Evolutionary conservation across 306 rosid genomes (phyloP), one percentile per base, ranked within the genome.

Genomic region (Medicago ruthenica): DNA sequence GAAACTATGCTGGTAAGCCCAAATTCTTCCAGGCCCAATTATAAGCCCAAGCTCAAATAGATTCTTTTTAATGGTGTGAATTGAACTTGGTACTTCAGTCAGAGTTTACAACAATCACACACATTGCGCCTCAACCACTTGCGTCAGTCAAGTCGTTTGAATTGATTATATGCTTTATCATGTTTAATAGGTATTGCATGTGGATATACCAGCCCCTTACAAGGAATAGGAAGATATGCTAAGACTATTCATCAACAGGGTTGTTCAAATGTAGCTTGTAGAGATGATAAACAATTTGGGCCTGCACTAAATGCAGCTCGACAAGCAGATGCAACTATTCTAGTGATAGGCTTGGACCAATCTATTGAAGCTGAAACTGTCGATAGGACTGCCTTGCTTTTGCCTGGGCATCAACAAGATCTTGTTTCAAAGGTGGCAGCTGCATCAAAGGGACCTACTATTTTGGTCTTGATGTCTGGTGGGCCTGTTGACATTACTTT

Each of bases 311-410:
- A 77, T 4, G 96, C 93, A 5, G 90, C 96, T 55, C 75, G 89
- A 34, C 67, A 81, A 18, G 96, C 97, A 0, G 92, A 91, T 68
- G 96, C 91, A 2, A 90, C 97, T 0, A 69, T 90, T 18, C 21
- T 94, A 2, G 78, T 91, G 12, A 84, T 94, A 89, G 98, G 98
- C 44, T 81, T 94, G 7, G 98, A 94, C 81, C 98, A 91, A n/a
- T 88, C 96, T 7, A 79, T 88, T 14, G 98, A 94, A 78, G 98
- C 97, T 0, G 98, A 94, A 73, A 87, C 83, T 1, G 71, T 55
- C 21, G 98, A 94, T 82, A 78, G 97, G 67, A 63, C 53, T 0
- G 83, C 83, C 6, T 70, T 94, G 18, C 85, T 90, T 37, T 76
- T 94, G 8, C 98, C 98, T 0, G 97, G 97, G 10, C 93, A 75